These are phyloP conservation scores for Colletotrichum noveboracense DNA, from an alignment of 2,329 filamentous ascomycete genomes.

Conservation along the genomic window DNA sequence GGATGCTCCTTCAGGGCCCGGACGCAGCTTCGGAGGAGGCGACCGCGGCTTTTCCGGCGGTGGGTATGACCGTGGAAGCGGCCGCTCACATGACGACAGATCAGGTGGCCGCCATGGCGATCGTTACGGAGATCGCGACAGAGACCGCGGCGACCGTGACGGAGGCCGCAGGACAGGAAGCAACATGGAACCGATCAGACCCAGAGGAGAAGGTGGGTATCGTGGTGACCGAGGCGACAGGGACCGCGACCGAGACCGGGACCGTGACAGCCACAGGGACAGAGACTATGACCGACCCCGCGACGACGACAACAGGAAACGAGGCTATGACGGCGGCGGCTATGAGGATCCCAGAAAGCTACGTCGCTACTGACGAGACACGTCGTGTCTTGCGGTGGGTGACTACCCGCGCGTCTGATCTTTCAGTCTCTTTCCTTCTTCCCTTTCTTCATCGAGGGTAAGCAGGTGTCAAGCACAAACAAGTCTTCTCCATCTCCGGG, in stretches of 20 bases:
- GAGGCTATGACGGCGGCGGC: conserved; percentile 77
- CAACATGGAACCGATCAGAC: conserved; percentile 84
- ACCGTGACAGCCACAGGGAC: conserved; percentile 44
- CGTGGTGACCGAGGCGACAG: conserved; percentile 36
- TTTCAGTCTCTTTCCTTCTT: conserved; percentile 32
- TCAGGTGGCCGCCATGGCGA: conserved; percentile 46
- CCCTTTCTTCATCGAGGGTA: conserved; percentile 41
- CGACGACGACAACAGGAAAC: conserved; percentile 67
- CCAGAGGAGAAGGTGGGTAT: conserved; percentile 63
- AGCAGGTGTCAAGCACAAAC: conserved; percentile 24
- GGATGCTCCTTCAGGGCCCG: conserved; percentile 66
- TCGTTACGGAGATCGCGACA: conserved; percentile 31
- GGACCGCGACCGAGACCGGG: conserved; percentile 55
- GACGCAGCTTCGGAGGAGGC: conserved; percentile 41
- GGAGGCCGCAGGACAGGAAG: conserved; percentile 66
- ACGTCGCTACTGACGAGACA: conserved; percentile 63
- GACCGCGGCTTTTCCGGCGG: conserved; percentile 50
- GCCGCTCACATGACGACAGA: conserved; percentile 67
- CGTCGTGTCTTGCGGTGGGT: conserved; percentile 49
- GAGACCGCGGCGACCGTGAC: conserved; percentile 29
- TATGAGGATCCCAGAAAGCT: conserved; percentile 79
- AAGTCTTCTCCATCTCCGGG: background rate
- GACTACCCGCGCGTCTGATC: conserved; percentile 6
- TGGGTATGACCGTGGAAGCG: conserved; percentile 62
- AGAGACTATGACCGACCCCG: conserved; percentile 59